Percentiles rank a stretch among this genome's conserved stretches.
These are phyloP conservation scores for Pulveroboletus sp. DNA, from an alignment of 768 basidiomycete species.

Conservation along the genomic window DNA sequence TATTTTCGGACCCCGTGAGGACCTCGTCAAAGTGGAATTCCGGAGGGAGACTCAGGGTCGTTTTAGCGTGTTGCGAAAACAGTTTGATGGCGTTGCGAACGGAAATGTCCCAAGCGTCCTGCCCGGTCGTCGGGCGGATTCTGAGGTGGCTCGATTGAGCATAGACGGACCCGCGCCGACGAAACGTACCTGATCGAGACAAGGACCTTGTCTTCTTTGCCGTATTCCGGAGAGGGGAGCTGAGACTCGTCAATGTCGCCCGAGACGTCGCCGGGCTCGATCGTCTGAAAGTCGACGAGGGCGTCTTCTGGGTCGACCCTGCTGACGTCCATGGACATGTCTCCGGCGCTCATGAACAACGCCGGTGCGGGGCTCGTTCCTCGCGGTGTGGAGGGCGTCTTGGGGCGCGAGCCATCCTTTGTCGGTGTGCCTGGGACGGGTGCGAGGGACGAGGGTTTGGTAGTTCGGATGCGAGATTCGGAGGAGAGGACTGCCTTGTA, in stretches of 20 bases:
- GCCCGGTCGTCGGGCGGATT: constrained; percentile 53
- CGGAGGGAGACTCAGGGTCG: constrained; percentile 34
- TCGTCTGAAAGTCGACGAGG: constrained; percentile 68
- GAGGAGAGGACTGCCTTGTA: constrained; percentile 61
- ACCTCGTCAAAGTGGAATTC: constrained; percentile 72
- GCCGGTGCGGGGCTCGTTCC: constrained; percentile 44
- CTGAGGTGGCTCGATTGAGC: constrained; percentile 33
- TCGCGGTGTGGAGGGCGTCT: constrained; percentile 52
- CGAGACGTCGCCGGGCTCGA: constrained; percentile 67
- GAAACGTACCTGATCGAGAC: constrained; percentile 67
- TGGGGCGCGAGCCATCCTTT: constrained; percentile 43
- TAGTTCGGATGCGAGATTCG: constrained; percentile 33
- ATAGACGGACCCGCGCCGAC: neutral
- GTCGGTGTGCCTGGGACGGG: constrained; percentile 55
- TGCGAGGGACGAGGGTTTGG: constrained; percentile 34
- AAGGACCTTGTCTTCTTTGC: constrained; percentile 82
- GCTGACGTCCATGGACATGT: constrained; percentile 65
- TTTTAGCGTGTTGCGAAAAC: constrained; percentile 52
- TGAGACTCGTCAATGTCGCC: constrained; percentile 63
- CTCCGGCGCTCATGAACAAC: constrained; percentile 46
- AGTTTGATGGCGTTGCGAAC: constrained; percentile 55
- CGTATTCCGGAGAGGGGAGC: constrained; percentile 45
- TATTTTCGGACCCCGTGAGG: constrained; percentile 75
- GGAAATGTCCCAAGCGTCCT: constrained; percentile 55
- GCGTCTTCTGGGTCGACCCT: constrained; percentile 72